phyloP scores from a whole-genome alignment of 371 early-diverging fungal genomes.

The Entomophthora muscae region DNA sequence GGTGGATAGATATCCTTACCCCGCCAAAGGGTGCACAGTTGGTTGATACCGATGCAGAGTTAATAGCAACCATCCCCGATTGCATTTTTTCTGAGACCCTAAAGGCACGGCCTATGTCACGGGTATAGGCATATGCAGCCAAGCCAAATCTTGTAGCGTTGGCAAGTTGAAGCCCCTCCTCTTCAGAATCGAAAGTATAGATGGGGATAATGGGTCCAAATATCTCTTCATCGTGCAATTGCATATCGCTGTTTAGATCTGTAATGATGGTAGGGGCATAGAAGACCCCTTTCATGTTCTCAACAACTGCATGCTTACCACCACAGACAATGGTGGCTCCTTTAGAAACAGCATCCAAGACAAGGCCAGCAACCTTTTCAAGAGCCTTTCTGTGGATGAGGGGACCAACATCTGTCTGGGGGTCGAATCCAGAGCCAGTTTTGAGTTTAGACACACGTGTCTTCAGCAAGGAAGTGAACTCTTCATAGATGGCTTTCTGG shows the following conservation, averaged over 20 bases:
- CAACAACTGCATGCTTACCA: constrained; percentile 21
- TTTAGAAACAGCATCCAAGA: constrained; percentile 45
- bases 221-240: constrained; percentile 46
- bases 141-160: constrained; percentile 59
- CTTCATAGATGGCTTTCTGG: constrained; percentile 49
- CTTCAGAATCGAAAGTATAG: constrained; percentile 43
- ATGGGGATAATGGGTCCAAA: constrained; percentile 65
- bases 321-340: constrained; percentile 43
- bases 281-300: constrained; percentile 28
- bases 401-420: constrained; percentile 51
- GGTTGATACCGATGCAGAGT: constrained; percentile 43
- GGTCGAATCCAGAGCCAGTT: constrained; percentile 57
- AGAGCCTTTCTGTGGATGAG: constrained; percentile 49
- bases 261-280: constrained; percentile 52
- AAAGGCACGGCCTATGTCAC: constrained; percentile 52
- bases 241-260: constrained; percentile 35
- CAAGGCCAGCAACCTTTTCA: constrained; percentile 43
- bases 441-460: constrained; percentile 31
- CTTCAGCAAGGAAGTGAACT: constrained; percentile 34
- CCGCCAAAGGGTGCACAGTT: constrained; percentile 65
- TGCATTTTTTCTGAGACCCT: constrained; percentile 65
- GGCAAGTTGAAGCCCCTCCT: constrained; percentile 48
- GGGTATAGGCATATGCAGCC: constrained; percentile 69
- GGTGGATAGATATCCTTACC: constrained; percentile 14
- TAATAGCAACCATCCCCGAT: constrained; percentile 83